phyloP scores from a whole-genome alignment of 1,139 yeast species.

The Yamadazyma taylorii region DNA sequence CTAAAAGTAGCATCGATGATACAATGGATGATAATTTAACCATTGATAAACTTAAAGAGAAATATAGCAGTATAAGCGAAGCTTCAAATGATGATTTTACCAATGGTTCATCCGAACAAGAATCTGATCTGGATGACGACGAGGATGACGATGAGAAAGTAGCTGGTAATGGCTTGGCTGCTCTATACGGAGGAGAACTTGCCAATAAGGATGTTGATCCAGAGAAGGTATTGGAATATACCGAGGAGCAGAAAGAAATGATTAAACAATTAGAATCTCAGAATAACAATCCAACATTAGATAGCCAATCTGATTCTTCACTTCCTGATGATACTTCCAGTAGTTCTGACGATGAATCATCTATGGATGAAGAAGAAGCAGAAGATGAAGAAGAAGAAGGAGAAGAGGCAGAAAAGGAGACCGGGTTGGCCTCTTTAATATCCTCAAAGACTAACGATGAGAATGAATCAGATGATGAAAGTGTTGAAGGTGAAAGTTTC shows the following conservation, averaged over 20 bases:
- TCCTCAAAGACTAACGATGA: slow-evolving; percentile 16
- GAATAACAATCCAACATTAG: slow-evolving; percentile 13
- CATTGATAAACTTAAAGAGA: slow-evolving; percentile 62
- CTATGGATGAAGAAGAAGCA: slow-evolving; percentile 16
- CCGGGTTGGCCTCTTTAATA: slow-evolving; percentile 25
- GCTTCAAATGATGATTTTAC: slow-evolving; percentile 17
- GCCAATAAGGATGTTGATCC: slow-evolving; percentile 6
- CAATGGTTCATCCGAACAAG: slow-evolving; percentile 12
- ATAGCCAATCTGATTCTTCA: slow-evolving; percentile 17
- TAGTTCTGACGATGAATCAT: slow-evolving; percentile 7
- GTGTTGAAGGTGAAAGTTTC: slow-evolving; percentile 14
- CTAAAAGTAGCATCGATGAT: slow-evolving; percentile 30
- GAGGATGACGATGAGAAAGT: slow-evolving; percentile 23
- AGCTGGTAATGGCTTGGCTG: slow-evolving; percentile 29
- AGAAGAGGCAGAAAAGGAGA: slow-evolving; percentile 10
- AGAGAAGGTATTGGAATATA: slow-evolving; percentile 23
- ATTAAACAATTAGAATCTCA: slow-evolving; percentile 26
- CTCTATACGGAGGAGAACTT: slow-evolving; percentile 28
- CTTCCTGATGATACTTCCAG: slow-evolving; percentile 21
- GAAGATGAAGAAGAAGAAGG: slow-evolving; percentile 7
- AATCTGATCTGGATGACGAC: slow-evolving; percentile 17
- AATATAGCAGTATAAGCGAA: slow-evolving; percentile 53
- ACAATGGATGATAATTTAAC: slow-evolving; percentile 56
- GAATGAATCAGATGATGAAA: slow-evolving; percentile 21
- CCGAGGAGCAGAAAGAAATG: slow-evolving; percentile 34